Evolutionary conservation across 495 filamentous ascomycete genomes (phyloP), one percentile per base, ranked within the genome.

Genomic region (Penicillium antarcticum): DNA sequence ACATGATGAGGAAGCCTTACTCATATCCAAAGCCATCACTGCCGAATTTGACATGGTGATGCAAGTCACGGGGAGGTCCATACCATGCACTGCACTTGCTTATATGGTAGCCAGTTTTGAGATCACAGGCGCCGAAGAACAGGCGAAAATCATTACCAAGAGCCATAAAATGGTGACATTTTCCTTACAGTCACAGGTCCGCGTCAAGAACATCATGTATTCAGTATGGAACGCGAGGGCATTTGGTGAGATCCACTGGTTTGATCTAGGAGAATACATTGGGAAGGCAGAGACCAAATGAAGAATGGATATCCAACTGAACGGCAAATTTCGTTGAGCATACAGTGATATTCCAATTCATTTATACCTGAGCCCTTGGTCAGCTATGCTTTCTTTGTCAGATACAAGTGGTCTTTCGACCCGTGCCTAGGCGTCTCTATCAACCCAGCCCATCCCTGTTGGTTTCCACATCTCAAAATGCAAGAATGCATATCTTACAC

Each of bases 81-180:
- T 62, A 19, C 59, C 55, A 31, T 58, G 59, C 40, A 53, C 45
- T 5, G 12, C 45, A 8, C 37, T 62, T 32, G 31, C 59, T 13
- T 62, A 55, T 37, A 18, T 58, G 11, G 38, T 35, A n/a, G 55
- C 59, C n/a, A 58, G 59, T 40, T 55, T 55, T 34, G 55, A 62
- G 21, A 32, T 58, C 5, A 19, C 33, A 0, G 48, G 37, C 1
- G 23, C 14, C 0, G 48, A 56, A 24, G 36, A 24, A 17, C 47
- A 52, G 14, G 5, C 31, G 3, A 5, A 9, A 1, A 42, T 35
- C 3, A n/a, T 58, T 24, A 16, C 36, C 14, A 42, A 33, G 13
- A 48, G 34, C 7, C n/a, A 32, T 5, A 9, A 39, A 1, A 43
- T 56, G 7, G 36, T 58, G 7, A 58, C 40, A 0, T 62, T 62